Evolutionary conservation across 306 rosid genomes (phyloP).

Genomic region (Rosa chinensis): DNA sequence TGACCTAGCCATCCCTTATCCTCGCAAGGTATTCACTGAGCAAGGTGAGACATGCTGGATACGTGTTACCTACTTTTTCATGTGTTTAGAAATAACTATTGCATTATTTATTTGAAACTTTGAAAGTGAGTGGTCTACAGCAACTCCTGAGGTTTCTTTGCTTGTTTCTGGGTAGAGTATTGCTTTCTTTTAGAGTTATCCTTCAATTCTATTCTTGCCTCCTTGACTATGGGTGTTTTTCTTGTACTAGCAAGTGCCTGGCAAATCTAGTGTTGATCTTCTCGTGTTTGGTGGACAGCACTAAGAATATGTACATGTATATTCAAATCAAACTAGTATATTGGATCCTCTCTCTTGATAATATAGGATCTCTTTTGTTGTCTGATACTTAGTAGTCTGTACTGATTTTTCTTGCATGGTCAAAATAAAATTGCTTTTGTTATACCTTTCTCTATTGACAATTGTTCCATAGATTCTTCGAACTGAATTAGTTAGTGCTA

Average conservation of each 20-base stretch:
- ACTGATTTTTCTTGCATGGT: background rate
- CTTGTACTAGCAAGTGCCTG: background rate
- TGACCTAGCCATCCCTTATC: constrained; percentile 65
- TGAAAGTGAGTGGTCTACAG: background rate
- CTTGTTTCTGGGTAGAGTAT: background rate
- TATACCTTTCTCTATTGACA: background rate
- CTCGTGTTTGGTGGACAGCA: background rate
- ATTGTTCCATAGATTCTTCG: background rate
- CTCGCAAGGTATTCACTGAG: constrained; percentile 49
- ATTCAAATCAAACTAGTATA: background rate
- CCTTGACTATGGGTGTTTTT: background rate
- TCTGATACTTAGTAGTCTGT: background rate
- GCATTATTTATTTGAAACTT: background rate
- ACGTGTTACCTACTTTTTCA: background rate
- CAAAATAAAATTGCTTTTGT: background rate
- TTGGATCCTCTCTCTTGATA: background rate
- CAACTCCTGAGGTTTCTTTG: background rate
- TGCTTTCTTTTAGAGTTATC: background rate
- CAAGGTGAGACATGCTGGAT: constrained; percentile 40
- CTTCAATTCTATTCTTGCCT: background rate
- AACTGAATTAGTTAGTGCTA: background rate
- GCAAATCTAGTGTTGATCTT: background rate
- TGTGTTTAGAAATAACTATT: background rate
- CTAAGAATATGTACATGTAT: background rate
- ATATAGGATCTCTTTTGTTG: background rate